Evolutionary conservation across 208 protist genomes (phyloP), one percentile per base, ranked within the genome.

Genomic region (Acanthamoeba triangularis): DNA sequence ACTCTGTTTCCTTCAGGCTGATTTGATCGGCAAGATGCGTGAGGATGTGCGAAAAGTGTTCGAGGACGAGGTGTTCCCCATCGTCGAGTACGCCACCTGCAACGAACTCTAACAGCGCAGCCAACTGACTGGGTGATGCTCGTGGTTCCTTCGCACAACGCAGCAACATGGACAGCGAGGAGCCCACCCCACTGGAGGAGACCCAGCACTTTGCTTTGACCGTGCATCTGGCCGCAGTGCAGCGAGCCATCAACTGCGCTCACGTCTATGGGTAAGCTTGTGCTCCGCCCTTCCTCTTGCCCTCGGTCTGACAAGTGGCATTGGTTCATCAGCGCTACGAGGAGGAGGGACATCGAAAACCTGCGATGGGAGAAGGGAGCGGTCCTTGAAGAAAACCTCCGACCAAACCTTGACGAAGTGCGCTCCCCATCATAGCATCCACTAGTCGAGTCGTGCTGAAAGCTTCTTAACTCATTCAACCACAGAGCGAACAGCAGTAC

Each of bases 321-420:
- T 72, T 3, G 13, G 23, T 23, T 30, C 23, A 23, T 30, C 69
- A 82, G 74, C 6, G 74, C 37, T 4, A 82, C 74, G 5, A 7
- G 74, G 25, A 11, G 74, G 18, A 13, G 74, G 74, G 74, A 25
- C 33, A 82, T 82, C n/a, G 74, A 82, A 35, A 82, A 82, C 41
- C 37, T 82, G 41, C 74, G 74, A 49, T 82, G 74, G 74, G 74
- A 82, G 74, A 82, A 82, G 37, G 74, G 74, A 52, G 74, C 74
- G 3, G 37, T 82, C 41, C 74, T 82, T 10, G 74, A 82, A 23
- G 74, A 82, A 20, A 82, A 41, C 41, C 74, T 82, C 33, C 74
- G 74, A 82, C 74, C 74, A 25, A 82, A 82, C 74, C 41, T 82
- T 13, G 74, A 82, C n/a, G 74, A 82, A 28, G 67, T 76, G 18